Evolutionary conservation across 352 stramenopile species (phyloP), one percentile per base, ranked within the genome.

Genomic region (Blastocystis hominis): DNA sequence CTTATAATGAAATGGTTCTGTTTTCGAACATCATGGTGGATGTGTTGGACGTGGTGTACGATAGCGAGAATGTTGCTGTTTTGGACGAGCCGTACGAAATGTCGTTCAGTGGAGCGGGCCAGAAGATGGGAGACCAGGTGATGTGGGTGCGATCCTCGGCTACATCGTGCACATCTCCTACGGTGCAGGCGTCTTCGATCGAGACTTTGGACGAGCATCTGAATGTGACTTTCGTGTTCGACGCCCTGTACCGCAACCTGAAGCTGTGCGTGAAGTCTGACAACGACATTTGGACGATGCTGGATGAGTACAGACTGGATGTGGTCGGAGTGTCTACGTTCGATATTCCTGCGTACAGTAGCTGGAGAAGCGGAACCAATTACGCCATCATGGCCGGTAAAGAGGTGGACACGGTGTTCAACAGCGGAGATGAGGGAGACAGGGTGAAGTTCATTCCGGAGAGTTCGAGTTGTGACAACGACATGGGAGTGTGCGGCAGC

Each of bases 191-290:
- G 72, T 66, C 47, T 20, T 59, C 53, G 17, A 50, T 66, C 20
- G 55, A 84, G 72, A 66, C 40, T 68, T 53, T 84, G 72, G 54
- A 84, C n/a, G 72, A 84, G 72, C 62, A 84, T 53, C 59, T 66
- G 72, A 64, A 68, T 30, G 72, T 84, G 72, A 47, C 36, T 20
- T 84, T 84, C 50, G 3, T 69, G 53, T 84, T 84, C 50, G 30
- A 9, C 4, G 36, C 1, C 10, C 34, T 61, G 53, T 84, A 84
- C 72, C 36, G 72, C 24, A n/a, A n/a, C 50, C 36, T 84, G 72
- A 34, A 84, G 47, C 50, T 84, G 50, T 84, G 72, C 56, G 72
- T 84, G 72, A 80, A 80, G 70, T 46, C 72, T 15, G 30, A 40
- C 9, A 34, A 84, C 24, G 17, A 84, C 34, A 15, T n/a, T 17